Evolutionary conservation across 2,329 filamentous ascomycete species (phyloP), one percentile per base, ranked within the genome.

Genomic region (Fusarium coffeatum): DNA sequence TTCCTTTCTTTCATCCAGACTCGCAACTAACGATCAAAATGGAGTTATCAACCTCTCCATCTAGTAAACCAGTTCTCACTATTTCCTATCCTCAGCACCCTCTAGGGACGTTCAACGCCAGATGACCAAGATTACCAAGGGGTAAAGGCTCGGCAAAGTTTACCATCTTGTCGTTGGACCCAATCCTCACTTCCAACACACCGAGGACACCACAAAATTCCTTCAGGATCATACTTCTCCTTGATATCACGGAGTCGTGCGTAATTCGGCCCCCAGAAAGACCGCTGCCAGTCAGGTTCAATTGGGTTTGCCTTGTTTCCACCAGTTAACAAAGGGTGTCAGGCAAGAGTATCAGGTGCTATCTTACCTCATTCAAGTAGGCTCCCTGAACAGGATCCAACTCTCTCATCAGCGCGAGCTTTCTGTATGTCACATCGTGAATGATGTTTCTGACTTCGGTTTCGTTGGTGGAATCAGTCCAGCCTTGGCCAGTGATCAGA

Each of bases 171-270:
- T 8, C 45, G 51, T 16, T 56, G 51, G 5, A 58, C 28, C 54
- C 53, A 62, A 6, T 32, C 54, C 13, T 62, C 59, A 15, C 54
- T 62, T 30, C 54, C 46, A n/a, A 58, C 46, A 22, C 59, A 51
- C 11, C 20, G 43, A 18, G 23, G 53, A n/a, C 54, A 62, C 53
- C 46, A 62, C 5, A 62, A 8, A n/a, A 51, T 13, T 1, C 59
- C 54, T 1, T 23, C 16, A 4, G 59, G 40, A 25, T 58, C 59
- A 16, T 47, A 57, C 9, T 8, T 51, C 2, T 45, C 23, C n/a
- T 62, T 57, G 3, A 51, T 27, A 2, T 57, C 37, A 12, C 28
- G 28, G 3, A 62, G 40, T 4, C 40, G 28, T 1, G 25, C 45
- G 30, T 50, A 51, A 2, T 51, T 58, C 0, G 34, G 53, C 10